These are phyloP conservation scores for Calycina herbarum DNA, from an alignment of 2,329 filamentous ascomycete genomes.

Conservation along the genomic window DNA sequence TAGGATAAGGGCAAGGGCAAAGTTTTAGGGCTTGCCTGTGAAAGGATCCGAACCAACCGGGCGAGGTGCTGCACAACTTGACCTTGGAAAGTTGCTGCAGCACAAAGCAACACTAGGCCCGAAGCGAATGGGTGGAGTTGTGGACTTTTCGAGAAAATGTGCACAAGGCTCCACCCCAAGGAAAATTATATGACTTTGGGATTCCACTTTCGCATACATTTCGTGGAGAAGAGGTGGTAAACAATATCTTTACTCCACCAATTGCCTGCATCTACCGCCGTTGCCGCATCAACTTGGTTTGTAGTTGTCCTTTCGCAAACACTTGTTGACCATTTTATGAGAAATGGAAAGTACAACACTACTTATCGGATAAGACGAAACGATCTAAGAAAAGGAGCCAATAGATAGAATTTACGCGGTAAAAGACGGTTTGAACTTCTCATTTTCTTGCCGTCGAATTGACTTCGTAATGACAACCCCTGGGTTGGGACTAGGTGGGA, in stretches of 20 bases:
- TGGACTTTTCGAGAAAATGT: conserved; percentile 7
- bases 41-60: background rate
- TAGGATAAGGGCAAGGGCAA: conserved; percentile 8
- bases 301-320: background rate
- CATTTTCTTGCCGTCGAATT: background rate
- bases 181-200: background rate
- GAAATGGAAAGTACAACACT: background rate
- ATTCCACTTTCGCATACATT: background rate
- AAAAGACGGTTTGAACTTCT: background rate
- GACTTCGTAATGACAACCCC: conserved; percentile 1
- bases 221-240: background rate
- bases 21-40: conserved; percentile 6
- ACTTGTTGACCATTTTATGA: background rate
- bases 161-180: background rate
- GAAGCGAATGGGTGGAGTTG: conserved; percentile 1
- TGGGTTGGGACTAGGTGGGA: background rate
- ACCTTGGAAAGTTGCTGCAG: background rate
- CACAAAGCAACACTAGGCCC: background rate
- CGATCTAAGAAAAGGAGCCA: no score
- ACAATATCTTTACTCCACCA: background rate
- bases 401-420: background rate
- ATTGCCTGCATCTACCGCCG: background rate
- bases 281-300: background rate
- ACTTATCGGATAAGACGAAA: no score
- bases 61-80: background rate